phyloP scores from a whole-genome alignment of 768 basidiomycete genomes.

The Pulveroboletus sp. region DNA sequence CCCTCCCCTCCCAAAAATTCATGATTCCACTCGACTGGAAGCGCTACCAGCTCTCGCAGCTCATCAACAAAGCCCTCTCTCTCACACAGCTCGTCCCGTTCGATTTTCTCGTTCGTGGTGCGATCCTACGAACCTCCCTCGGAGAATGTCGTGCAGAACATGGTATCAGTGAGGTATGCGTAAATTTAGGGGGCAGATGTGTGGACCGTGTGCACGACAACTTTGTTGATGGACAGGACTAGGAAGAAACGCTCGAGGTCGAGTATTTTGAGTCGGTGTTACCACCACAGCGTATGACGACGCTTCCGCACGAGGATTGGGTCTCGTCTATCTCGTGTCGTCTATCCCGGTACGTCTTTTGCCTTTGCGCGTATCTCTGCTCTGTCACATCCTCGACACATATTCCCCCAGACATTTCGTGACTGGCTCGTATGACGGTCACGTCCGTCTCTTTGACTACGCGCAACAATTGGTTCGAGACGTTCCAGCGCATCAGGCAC shows the following conservation, averaged over 20 bases:
- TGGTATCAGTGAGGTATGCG: neutral
- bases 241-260: conserved; percentile 89
- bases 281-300: conserved; percentile 77
- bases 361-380: neutral
- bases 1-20: conserved; percentile 69
- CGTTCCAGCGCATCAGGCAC: conserved; percentile 51
- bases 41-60: conserved; percentile 94
- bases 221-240: conserved; percentile 9
- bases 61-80: conserved; percentile 88
- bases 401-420: conserved; percentile 52
- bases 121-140: conserved; percentile 65
- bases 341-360: conserved; percentile 13
- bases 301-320: conserved; percentile 89
- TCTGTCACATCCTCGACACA: neutral
- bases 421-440: conserved; percentile 79
- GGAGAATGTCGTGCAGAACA: neutral
- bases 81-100: conserved; percentile 71
- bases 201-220: neutral
- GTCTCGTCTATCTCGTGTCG: conserved; percentile 25
- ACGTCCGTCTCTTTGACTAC: conserved; percentile 68
- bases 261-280: conserved; percentile 89
- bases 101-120: conserved; percentile 82
- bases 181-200: neutral
- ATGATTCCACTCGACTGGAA: conserved; percentile 89
- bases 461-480: conserved; percentile 53